Evolutionary conservation across 2,329 filamentous ascomycete species (phyloP).

Genomic region (Calycina herbarum): DNA sequence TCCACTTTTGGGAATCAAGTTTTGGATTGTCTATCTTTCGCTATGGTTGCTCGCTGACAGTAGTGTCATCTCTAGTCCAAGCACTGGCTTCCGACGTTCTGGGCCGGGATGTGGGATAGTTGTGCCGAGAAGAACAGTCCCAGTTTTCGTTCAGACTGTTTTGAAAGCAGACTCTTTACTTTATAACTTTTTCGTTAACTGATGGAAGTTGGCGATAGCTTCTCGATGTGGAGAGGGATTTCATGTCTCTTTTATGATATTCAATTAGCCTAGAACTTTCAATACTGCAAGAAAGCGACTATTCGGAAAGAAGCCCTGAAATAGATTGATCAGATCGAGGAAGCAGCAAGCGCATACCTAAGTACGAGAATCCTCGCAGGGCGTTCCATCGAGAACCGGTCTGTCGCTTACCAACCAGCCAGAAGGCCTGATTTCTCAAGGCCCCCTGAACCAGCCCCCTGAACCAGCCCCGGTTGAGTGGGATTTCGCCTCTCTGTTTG

Average conservation of each 20-base stretch:
- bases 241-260: not conserved
- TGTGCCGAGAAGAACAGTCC: not conserved
- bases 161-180: too few relatives aligned
- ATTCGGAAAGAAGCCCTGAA: not conserved
- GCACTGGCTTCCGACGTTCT: not conserved
- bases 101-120: not conserved
- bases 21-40: conserved; percentile 2
- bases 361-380: not conserved
- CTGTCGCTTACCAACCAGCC: not conserved
- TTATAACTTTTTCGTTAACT: too few relatives aligned
- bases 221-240: not conserved
- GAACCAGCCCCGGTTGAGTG: not conserved
- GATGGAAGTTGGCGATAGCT: too few relatives aligned
- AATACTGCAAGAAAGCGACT: not conserved
- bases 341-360: not conserved
- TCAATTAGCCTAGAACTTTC: not conserved
- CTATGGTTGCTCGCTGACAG: not conserved
- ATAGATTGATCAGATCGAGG: not conserved
- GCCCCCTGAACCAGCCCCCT: not conserved
- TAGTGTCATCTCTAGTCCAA: not conserved
- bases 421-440: not conserved
- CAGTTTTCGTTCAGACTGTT: not conserved
- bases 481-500: not conserved
- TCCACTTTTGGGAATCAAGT: not conserved
- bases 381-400: not conserved